Base-by-base conservation (phyloP, 768 basidiomycete genomes). In the Leccinum variicolor region DNA sequence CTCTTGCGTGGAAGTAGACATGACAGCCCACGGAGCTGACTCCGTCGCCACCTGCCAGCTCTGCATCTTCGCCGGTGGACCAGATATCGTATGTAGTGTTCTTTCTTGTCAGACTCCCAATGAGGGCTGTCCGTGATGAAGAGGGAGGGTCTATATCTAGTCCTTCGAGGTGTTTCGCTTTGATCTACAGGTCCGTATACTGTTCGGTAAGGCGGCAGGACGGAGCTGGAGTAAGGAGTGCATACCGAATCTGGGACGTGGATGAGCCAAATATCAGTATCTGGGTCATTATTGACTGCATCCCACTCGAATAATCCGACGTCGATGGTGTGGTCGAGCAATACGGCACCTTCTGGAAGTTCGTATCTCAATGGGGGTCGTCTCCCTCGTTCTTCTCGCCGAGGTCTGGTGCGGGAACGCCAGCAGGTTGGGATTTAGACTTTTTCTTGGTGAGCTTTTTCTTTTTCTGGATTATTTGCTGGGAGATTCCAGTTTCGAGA, bases 221-320 rank as follows among this genome's bases (percentile, higher is more conserved):
- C 13, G 28, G n/a, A 21, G 50, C 23, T 34, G 4, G 2, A n/a
- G 47, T 17, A 19, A 46, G 23, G n/a, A 26, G 21, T 14, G 75
- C 86, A 58, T 66, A 90, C 89, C 39, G 78, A 78, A 13, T 85
- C 82, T 23, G 89, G 89, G 15, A 84, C 80, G 11, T 89, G 81
- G 34, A 91, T 79, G 13, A 90, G 72, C 82, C 88, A 90, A 9
- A 92, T 63, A 62, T 92, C 89, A 10, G 83, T 64, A 57, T 90
- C 81, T 0, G 75, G 69, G 26, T 86, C 78, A 51, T 80, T 71
- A 11, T 81, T 76, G 5, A 92, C 59, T 6, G 74, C 71, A 56
- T 87, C 86, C 87, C 87, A 91, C 63, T 90, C 89, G 63, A 88
- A 88, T 3, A 78, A 76, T 1, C 76, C 75, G 2, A 8, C 59